Evolutionary conservation across 176 grass and related monocot genomes (phyloP).

Genomic region (Tillandsia leiboldiana): DNA sequence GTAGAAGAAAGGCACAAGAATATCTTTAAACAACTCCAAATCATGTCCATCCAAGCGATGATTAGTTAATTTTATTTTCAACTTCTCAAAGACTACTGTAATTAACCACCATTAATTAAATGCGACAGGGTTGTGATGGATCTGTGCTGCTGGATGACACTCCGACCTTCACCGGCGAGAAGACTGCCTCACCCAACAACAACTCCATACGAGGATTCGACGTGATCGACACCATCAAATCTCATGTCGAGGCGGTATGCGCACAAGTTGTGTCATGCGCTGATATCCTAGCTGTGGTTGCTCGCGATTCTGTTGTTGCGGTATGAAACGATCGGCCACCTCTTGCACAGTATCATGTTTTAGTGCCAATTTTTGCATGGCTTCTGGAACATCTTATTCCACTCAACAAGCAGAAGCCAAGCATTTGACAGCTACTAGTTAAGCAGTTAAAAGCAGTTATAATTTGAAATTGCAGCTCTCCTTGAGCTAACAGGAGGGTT

Average conservation of each 20-base stretch:
- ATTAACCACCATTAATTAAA: no score
- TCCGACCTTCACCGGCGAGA: constrained; percentile 34
- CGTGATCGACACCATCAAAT: constrained; percentile 46
- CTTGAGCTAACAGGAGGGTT: no score
- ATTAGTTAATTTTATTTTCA: background rate
- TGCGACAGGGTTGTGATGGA: constrained; percentile 42
- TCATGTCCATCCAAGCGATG: background rate
- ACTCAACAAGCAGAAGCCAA: no score
- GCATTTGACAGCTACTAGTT: background rate
- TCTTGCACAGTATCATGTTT: no score
- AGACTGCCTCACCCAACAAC: constrained; percentile 37
- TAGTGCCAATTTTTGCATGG: no score
- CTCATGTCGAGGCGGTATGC: constrained; percentile 37
- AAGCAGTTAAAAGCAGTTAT: background rate
- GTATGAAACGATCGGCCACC: constrained; percentile 19
- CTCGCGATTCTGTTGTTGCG: constrained; percentile 38
- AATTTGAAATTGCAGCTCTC: no score
- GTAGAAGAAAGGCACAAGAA: no score
- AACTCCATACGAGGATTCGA: constrained; percentile 40
- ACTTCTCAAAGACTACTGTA: background rate
- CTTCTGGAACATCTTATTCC: no score
- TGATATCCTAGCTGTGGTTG: constrained; percentile 49
- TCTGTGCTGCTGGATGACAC: constrained; percentile 61
- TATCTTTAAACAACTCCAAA: no score
- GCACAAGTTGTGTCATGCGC: constrained; percentile 44